Evolutionary conservation across 768 basidiomycete species (phyloP).

Genomic region (Mrakia gelida): DNA sequence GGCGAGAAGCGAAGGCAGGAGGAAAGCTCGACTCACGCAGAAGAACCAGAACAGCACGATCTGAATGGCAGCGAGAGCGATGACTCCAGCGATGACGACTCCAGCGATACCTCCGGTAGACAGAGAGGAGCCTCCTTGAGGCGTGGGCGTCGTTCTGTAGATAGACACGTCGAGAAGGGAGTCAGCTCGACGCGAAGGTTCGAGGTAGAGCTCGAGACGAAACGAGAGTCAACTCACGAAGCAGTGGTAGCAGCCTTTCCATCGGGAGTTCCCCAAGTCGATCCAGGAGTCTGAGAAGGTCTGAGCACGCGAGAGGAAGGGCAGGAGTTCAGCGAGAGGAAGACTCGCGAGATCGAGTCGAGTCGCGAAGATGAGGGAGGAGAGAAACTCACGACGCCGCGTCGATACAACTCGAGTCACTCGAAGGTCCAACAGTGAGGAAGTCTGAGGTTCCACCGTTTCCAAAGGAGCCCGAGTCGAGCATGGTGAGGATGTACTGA

Average conservation of each 20-base stretch:
- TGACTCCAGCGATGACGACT: conserved; percentile 7
- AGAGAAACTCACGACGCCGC: conserved; percentile 20
- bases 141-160: not conserved
- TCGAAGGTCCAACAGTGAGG: not conserved
- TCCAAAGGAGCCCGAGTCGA: conserved; percentile 7
- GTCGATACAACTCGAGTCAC: conserved; percentile 24
- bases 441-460: conserved; percentile 25
- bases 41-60: conserved; percentile 20
- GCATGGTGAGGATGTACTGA: conserved; percentile 28
- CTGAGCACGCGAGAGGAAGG: not conserved
- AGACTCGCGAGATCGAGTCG: not conserved
- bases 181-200: not conserved
- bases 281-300: conserved; percentile 25
- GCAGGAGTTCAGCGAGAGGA: not conserved
- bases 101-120: conserved; percentile 22
- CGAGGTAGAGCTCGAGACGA: not conserved
- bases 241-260: conserved; percentile 29
- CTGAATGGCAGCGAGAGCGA: conserved; percentile 13
- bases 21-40: conserved; percentile 13
- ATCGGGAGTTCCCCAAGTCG: conserved; percentile 26
- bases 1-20: not conserved
- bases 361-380: not conserved
- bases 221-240: not conserved
- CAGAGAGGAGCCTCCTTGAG: not conserved
- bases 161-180: no score